Evolutionary conservation across 768 basidiomycete species (phyloP).

Genomic region (Podaxis mareebaensis): DNA sequence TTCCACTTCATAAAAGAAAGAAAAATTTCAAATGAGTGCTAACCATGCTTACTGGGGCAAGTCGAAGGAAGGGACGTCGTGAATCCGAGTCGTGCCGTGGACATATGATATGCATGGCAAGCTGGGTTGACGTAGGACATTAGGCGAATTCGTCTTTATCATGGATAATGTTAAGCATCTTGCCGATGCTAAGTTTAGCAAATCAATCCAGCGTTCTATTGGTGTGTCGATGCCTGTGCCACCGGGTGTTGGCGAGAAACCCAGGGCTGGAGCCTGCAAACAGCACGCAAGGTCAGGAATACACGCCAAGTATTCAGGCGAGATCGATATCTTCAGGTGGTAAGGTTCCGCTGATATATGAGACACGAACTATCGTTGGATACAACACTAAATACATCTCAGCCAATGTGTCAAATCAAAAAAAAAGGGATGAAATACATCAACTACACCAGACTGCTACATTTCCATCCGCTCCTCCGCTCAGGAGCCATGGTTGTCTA

Average conservation of each 20-base stretch:
- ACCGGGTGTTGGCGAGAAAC: neutral
- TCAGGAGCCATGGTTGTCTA: constrained; percentile 90
- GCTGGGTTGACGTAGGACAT: constrained; percentile 1
- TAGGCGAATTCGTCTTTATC: neutral
- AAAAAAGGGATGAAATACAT: constrained; percentile 1
- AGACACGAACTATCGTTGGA: no score
- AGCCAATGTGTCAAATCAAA: neutral
- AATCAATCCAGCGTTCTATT: no score
- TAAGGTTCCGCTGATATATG: no score
- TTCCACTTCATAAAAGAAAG: neutral
- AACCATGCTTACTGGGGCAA: constrained; percentile 6
- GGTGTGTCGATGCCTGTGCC: neutral
- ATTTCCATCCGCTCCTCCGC: constrained; percentile 90
- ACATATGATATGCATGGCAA: neutral
- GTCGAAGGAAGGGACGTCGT: neutral
- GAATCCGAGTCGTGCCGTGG: neutral
- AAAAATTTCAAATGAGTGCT: constrained; percentile 8
- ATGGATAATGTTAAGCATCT: neutral
- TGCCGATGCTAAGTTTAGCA: neutral
- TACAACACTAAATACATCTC: no score
- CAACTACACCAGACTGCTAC: constrained; percentile 87
- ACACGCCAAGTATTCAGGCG: neutral
- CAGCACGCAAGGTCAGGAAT: neutral
- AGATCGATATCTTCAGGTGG: neutral
- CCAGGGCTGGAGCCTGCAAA: neutral